Percentiles rank a stretch among this genome's conserved stretches.
Evolutionary conservation across 768 basidiomycete species (phyloP).

Genomic region (Hemileccinum rubropunctum): DNA sequence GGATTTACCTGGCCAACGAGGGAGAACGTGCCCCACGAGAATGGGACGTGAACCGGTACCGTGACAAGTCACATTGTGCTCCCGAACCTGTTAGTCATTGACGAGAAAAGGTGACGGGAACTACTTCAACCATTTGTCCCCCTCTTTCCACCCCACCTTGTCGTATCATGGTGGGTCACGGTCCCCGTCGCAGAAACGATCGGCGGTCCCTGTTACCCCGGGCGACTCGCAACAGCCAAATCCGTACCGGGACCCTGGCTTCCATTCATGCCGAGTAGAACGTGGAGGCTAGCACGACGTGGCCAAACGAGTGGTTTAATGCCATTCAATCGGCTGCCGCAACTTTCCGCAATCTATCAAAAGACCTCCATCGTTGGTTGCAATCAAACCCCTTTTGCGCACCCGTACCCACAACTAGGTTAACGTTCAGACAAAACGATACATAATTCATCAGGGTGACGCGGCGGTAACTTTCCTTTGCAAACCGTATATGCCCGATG

Average conservation of each 20-base stretch:
- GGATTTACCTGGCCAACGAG: constrained; percentile 11
- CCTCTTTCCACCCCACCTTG: background rate
- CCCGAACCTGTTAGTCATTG: background rate
- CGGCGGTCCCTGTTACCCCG: background rate
- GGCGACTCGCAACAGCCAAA: background rate
- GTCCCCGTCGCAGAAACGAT: no score
- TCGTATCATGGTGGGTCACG: background rate
- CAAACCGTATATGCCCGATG: background rate
- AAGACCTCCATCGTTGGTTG: background rate
- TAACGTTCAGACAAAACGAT: background rate
- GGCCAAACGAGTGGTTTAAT: constrained; percentile 4
- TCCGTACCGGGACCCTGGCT: background rate
- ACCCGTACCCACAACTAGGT: background rate
- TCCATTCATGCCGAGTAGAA: background rate
- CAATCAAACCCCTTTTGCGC: constrained; percentile 10
- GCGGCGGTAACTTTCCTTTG: background rate
- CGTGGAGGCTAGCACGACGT: background rate
- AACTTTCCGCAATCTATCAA: constrained; percentile 2
- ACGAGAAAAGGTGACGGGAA: constrained; percentile 7
- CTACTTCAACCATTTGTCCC: background rate
- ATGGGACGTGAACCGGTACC: constrained; percentile 9
- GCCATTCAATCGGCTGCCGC: background rate
- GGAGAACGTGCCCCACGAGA: background rate
- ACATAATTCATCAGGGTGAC: constrained; percentile 3
- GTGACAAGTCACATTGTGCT: background rate